Evolutionary conservation across 2,329 filamentous ascomycete genomes (phyloP).

Genomic region (Colletotrichum coccodes): DNA sequence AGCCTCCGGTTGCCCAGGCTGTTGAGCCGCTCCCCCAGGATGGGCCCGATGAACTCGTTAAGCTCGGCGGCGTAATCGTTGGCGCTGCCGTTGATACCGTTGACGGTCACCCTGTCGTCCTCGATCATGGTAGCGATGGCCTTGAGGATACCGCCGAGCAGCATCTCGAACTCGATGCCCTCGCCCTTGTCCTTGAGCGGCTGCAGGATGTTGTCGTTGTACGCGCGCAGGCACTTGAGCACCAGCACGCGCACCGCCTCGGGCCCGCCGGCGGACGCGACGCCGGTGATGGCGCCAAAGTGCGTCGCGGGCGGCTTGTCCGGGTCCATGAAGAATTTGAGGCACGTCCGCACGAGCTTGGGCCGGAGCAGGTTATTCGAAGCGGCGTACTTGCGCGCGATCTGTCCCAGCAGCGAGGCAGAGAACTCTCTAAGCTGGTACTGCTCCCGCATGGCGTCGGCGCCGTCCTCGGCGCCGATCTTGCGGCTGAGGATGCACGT

Average conservation of each 20-base stretch:
- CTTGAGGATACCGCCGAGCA: slow-evolving; percentile 66
- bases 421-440: slow-evolving; percentile 88
- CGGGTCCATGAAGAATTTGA: slow-evolving; percentile 92
- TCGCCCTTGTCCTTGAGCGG: slow-evolving; percentile 64
- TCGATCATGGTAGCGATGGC: slow-evolving; percentile 58
- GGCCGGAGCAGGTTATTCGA: slow-evolving; percentile 86
- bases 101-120: slow-evolving; percentile 25
- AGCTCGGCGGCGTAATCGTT: slow-evolving; percentile 56
- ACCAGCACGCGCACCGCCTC: slow-evolving; percentile 68
- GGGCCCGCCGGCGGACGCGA: slow-evolving; percentile 79
- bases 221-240: slow-evolving; percentile 64
- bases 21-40: slow-evolving; percentile 60
- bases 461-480: slow-evolving; percentile 69
- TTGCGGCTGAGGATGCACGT: slow-evolving; percentile 91
- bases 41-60: slow-evolving; percentile 65
- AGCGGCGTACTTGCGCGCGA: slow-evolving; percentile 83
- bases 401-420: slow-evolving; percentile 81
- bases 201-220: slow-evolving; percentile 63
- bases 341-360: slow-evolving; percentile 89
- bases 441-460: slow-evolving; percentile 67
- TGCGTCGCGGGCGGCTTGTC: slow-evolving; percentile 84
- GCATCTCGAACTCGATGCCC: slow-evolving; percentile 63
- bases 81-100: slow-evolving; percentile 34
- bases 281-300: slow-evolving; percentile 86
- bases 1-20: slow-evolving; percentile 57